Evolutionary conservation across 345 rosid genomes (phyloP).

Genomic region (Sonneratia alba): DNA sequence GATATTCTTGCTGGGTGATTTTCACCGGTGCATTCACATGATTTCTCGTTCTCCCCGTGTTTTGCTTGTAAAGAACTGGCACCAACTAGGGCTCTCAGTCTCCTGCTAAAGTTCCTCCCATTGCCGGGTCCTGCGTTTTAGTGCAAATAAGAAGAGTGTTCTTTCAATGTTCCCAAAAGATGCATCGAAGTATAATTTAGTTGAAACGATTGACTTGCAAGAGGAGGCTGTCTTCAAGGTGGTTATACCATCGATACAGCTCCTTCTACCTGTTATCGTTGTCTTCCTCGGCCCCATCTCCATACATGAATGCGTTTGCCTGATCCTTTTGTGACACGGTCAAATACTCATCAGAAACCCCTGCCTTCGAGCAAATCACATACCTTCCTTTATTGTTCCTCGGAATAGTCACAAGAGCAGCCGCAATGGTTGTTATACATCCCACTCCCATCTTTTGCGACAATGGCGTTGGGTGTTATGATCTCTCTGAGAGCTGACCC

Average conservation of each 20-base stretch:
- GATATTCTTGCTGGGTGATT: too few relatives aligned
- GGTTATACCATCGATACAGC: conserved; percentile 24
- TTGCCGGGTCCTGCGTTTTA: too few relatives aligned
- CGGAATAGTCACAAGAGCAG: conserved; percentile 35
- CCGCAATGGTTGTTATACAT: conserved; percentile 24
- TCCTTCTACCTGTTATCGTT: conserved; percentile 36
- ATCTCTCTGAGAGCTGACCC: conserved; percentile 19
- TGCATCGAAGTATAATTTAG: too few relatives aligned
- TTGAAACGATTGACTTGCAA: conserved; percentile 14
- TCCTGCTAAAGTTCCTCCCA: neutral
- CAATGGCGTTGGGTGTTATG: conserved; percentile 26
- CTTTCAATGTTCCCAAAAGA: too few relatives aligned
- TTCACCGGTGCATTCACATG: too few relatives aligned
- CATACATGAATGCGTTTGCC: conserved; percentile 50
- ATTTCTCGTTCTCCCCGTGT: too few relatives aligned
- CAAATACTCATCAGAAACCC: conserved; percentile 38
- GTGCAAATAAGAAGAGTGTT: too few relatives aligned
- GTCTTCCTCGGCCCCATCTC: conserved; percentile 66
- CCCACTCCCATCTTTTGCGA: conserved; percentile 45
- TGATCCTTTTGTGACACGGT: conserved; percentile 29
- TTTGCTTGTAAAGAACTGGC: too few relatives aligned
- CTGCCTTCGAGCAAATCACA: conserved; percentile 61
- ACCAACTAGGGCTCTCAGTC: too few relatives aligned
- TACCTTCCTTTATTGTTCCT: conserved; percentile 27
- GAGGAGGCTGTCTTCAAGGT: conserved; percentile 44